Evolutionary conservation across 208 protist genomes (phyloP).

Genomic region (Trypanosoma lewisi): DNA sequence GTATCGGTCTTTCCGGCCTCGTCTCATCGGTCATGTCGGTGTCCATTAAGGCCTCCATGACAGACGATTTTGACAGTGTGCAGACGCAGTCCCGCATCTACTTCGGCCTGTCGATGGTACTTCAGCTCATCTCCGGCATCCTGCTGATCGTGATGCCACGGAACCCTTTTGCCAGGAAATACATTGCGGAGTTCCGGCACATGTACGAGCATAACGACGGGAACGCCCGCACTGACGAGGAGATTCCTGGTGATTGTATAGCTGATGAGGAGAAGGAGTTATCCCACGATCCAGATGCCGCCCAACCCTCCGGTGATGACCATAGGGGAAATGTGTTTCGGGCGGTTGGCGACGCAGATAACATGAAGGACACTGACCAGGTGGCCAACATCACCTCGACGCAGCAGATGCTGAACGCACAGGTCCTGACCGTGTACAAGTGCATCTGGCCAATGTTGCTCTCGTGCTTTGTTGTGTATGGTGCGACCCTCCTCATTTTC

Average conservation of each 20-base stretch:
- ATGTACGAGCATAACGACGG: not conserved
- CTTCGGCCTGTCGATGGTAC: slow-evolving; percentile 62
- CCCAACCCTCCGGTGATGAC: slow-evolving; percentile 5
- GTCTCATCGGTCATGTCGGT: slow-evolving; percentile 67
- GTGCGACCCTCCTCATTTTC: slow-evolving; percentile 60
- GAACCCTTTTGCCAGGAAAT: slow-evolving; percentile 66
- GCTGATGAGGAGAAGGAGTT: slow-evolving; percentile 17
- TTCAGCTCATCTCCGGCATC: slow-evolving; percentile 46
- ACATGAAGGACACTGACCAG: slow-evolving; percentile 51
- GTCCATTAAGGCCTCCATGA: slow-evolving; percentile 74
- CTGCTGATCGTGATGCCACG: slow-evolving; percentile 43
- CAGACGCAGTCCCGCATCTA: slow-evolving; percentile 73
- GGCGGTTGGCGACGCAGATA: slow-evolving; percentile 47
- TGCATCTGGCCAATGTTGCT: slow-evolving; percentile 70
- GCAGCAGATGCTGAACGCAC: slow-evolving; percentile 59
- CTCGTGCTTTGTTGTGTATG: slow-evolving; percentile 60
- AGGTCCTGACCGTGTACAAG: slow-evolving; percentile 40
- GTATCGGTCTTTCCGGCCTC: slow-evolving; percentile 53
- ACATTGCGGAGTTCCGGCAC: slow-evolving; percentile 69
- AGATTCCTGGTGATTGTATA: not conserved
- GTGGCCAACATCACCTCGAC: slow-evolving; percentile 48
- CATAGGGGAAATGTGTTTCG: slow-evolving; percentile 30
- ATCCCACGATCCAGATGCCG: not conserved
- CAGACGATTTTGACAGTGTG: slow-evolving; percentile 38
- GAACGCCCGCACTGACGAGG: not conserved